Conservation (phyloP, 139 green algal genomes). For the Micractinium conductrix region DNA sequence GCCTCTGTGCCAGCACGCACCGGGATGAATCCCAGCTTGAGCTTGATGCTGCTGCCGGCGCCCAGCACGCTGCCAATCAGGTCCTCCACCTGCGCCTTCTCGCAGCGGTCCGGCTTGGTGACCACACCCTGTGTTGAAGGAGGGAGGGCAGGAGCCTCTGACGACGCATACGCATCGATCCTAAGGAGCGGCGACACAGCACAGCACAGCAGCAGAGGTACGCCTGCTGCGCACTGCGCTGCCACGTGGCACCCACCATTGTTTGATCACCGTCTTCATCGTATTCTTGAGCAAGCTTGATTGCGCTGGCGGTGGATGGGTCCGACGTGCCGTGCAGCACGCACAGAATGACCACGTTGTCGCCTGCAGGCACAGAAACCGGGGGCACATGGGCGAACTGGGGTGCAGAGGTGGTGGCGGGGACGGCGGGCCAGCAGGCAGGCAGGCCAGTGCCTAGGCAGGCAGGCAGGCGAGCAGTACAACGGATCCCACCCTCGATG, state of each 20-base stretch:
- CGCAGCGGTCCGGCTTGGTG: too few relatives aligned
- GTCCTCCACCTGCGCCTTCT: too few relatives aligned
- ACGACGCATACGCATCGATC: neutral
- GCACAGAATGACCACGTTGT: neutral
- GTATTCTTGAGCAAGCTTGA: slow-evolving; percentile 2
- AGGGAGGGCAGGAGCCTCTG: neutral
- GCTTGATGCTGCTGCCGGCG: too few relatives aligned
- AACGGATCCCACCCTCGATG: neutral
- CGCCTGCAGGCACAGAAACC: too few relatives aligned
- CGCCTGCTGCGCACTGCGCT: neutral
- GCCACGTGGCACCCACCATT: neutral
- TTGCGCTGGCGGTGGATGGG: neutral
- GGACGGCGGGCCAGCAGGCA: neutral
- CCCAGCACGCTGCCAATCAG: too few relatives aligned
- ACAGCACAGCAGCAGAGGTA: neutral
- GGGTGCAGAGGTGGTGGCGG: neutral
- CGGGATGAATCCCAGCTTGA: too few relatives aligned
- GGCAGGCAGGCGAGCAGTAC: too few relatives aligned
- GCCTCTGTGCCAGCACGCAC: too few relatives aligned
- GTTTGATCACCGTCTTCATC: neutral
- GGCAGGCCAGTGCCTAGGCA: neutral
- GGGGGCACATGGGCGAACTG: too few relatives aligned
- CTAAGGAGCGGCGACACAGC: neutral
- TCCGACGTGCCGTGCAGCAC: neutral
- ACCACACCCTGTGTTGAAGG: too few relatives aligned